phyloP scores from a whole-genome alignment of 176 grass and related monocot species.

The Lolium perenne region DNA sequence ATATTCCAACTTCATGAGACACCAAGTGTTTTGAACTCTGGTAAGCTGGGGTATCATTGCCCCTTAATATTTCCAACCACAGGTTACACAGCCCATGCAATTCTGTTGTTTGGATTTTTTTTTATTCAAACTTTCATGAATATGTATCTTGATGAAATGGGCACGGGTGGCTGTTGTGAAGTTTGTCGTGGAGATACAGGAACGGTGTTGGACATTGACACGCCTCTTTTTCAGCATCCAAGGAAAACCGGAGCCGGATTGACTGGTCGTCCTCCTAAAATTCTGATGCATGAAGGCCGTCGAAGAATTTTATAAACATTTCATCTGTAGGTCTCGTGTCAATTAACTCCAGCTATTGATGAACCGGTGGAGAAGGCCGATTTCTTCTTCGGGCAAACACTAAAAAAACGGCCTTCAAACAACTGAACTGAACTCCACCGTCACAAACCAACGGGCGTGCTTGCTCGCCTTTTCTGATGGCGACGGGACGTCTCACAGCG shows the following conservation, averaged over 20 bases:
- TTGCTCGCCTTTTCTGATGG: background rate
- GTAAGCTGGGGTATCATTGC: no score
- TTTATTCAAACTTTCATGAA: background rate
- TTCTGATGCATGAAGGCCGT: background rate
- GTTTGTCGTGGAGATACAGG: background rate
- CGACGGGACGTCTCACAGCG: conserved; percentile 14
- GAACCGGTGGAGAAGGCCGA: background rate
- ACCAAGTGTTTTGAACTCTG: no score
- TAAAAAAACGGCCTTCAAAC: background rate
- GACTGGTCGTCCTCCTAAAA: conserved; percentile 12
- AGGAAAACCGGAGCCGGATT: background rate
- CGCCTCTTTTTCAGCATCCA: conserved; percentile 7
- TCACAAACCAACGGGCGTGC: background rate
- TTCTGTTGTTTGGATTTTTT: background rate
- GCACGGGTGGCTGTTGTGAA: background rate
- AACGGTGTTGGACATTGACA: background rate
- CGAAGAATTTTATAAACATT: background rate
- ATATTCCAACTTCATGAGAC: no score
- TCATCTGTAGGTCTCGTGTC: background rate
- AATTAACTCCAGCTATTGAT: background rate
- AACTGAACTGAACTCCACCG: conserved; percentile 26
- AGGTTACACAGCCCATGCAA: background rate
- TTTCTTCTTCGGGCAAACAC: background rate
- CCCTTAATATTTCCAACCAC: no score
- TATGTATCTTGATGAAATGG: background rate